Percentiles rank a stretch among this genome's conserved stretches.
Evolutionary conservation across 768 basidiomycete genomes (phyloP).

Genomic region (Tylopilus sp.): DNA sequence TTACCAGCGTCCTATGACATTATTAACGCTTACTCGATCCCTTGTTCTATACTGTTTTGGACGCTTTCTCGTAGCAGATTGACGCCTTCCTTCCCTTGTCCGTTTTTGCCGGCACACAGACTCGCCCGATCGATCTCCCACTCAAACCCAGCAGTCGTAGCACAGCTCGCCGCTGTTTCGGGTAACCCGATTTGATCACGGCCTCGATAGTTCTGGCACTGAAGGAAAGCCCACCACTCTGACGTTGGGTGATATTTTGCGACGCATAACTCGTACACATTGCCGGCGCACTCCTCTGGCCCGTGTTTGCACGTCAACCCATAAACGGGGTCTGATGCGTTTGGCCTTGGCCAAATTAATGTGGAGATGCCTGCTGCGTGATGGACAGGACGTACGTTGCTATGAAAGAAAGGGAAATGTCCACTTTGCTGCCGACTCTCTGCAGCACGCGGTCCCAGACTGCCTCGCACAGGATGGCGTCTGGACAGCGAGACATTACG

Average conservation of each 20-base stretch:
- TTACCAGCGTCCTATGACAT: neutral
- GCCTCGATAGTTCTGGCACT: slow-evolving; percentile 72
- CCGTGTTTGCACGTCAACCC: slow-evolving; percentile 87
- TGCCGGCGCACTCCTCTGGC: slow-evolving; percentile 76
- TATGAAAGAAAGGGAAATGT: slow-evolving; percentile 69
- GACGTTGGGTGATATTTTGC: slow-evolving; percentile 50
- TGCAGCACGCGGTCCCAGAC: slow-evolving; percentile 71
- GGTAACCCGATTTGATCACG: slow-evolving; percentile 60
- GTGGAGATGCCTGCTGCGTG: neutral
- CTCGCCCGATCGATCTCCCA: slow-evolving; percentile 62
- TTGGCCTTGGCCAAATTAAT: slow-evolving; percentile 42
- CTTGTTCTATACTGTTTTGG: slow-evolving; percentile 38
- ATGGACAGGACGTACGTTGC: slow-evolving; percentile 52
- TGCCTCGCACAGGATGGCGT: slow-evolving; percentile 78
- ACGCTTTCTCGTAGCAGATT: slow-evolving; percentile 63
- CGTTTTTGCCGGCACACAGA: slow-evolving; percentile 58
- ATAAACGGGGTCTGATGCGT: slow-evolving; percentile 62
- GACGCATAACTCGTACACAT: slow-evolving; percentile 86
- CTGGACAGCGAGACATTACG: slow-evolving; percentile 75
- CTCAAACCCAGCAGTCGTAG: slow-evolving; percentile 56
- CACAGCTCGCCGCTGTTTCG: slow-evolving; percentile 64
- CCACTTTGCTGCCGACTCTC: slow-evolving; percentile 59
- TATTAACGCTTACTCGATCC: slow-evolving; percentile 50
- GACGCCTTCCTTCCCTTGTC: slow-evolving; percentile 59
- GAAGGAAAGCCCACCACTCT: slow-evolving; percentile 83